Evolutionary conservation across 345 rosid species (phyloP), one percentile per base, ranked within the genome.

Genomic region (Excoecaria agallocha): DNA sequence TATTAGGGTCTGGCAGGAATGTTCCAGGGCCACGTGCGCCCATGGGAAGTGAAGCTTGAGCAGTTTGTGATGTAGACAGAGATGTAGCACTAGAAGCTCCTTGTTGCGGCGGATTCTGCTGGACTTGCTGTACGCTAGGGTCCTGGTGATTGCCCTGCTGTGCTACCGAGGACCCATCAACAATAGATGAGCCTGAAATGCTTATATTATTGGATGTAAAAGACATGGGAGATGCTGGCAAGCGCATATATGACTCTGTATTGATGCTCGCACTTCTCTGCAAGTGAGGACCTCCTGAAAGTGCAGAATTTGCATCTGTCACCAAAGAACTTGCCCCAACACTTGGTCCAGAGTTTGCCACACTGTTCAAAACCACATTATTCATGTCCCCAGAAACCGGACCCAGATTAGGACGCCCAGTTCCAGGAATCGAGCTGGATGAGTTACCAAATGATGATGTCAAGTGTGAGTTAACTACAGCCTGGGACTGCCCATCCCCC

Each of bases 261-360:
- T 95, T 95, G 81, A 92, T 85, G 85, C 99, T 94, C 13, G 96
- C 93, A 78, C 99, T 95, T 74, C 98, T 90, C 88, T 91, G 97
- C 86, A 95, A 84, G 77, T 86, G 87, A 48, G 94, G 92, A 68
- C 98, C 97, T 12, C 93, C 91, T 37, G 98, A 94, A 69, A 92
- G 87, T 0, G 89, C 94, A 5, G 99, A 95, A 81, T 95, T 95
- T 70, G 96, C 99, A 89, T 95, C 97, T 41, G 99, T 93, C 59
- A 93, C 91, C 82, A 95, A 77, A 10, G 98, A 93, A 79, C 99
- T 93, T 19, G 99, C 99, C 71, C 93, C 97, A 56, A 90, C 89
- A 82, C 96, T 92, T 15, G 93, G 94, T 76, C 92, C 99, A 9
- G 98, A 89, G 74, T 91, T 92, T 51, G 93, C 92, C 68, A 87